A percentile compares a stretch with the other conserved stretches of the same genome.
These are phyloP conservation scores for Elsinoe necatrix DNA, from an alignment of 2,329 filamentous ascomycete species.

Conservation along the genomic window DNA sequence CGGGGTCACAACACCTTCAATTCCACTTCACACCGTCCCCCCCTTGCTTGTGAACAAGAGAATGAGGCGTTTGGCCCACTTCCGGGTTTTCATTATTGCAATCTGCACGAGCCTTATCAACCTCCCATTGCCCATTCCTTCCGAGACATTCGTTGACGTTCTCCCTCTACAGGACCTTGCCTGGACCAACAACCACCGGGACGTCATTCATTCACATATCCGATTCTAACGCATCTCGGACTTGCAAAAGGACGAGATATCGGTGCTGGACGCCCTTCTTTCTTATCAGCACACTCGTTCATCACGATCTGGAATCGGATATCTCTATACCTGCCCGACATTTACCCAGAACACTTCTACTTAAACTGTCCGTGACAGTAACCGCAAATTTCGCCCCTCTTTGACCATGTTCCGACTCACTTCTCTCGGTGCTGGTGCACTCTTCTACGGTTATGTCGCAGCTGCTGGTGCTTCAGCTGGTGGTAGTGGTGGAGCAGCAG, in stretches of 20 bases:
- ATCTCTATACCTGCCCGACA: background rate
- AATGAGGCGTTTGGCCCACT: conserved; percentile 11
- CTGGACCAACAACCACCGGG: conserved; percentile 7
- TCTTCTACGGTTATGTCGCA: background rate
- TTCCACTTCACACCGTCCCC: background rate
- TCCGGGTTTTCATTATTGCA: conserved; percentile 13
- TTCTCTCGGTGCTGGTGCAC: conserved; percentile 6
- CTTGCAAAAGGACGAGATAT: background rate
- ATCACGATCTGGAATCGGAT: conserved; percentile 7
- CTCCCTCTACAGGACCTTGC: background rate
- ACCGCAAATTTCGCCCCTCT: background rate
- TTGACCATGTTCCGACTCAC: conserved; percentile 6
- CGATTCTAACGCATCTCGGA: background rate
- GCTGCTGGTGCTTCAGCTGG: background rate
- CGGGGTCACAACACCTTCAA: conserved; percentile 13
- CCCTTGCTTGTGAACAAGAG: conserved; percentile 4
- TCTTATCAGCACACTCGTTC: background rate
- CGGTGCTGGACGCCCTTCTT: conserved; percentile 7
- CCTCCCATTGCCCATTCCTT: background rate
- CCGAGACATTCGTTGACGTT: conserved; percentile 5
- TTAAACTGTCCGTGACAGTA: conserved; percentile 10
- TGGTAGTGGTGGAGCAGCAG: background rate
- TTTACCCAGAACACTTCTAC: background rate
- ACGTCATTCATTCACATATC: conserved; percentile 8
- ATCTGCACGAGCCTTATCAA: conserved; percentile 14